Conservation (phyloP, 495 filamentous ascomycete species). For the Neurospora intermedia region DNA sequence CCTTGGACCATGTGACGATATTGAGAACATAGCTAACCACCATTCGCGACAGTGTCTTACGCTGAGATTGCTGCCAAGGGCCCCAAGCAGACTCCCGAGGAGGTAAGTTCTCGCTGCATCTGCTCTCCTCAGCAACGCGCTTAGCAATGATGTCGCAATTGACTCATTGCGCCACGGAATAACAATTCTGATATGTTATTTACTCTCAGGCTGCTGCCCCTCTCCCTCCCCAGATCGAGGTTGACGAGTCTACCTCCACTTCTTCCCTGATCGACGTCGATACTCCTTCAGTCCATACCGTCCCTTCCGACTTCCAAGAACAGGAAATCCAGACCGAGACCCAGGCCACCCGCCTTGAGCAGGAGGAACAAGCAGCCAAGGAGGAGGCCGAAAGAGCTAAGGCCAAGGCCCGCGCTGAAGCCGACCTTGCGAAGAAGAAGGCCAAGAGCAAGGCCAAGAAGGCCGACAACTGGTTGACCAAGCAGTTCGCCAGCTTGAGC, state of each 20-base stretch:
- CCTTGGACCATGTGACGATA: background rate
- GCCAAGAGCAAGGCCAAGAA: slow-evolving; percentile 26
- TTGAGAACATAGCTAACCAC: background rate
- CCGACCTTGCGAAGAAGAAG: slow-evolving; percentile 43
- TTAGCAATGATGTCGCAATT: background rate
- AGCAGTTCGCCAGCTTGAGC: slow-evolving; percentile 23
- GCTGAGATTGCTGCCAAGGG: slow-evolving; percentile 64
- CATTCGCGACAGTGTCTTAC: slow-evolving; percentile 53
- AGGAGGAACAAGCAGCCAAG: slow-evolving; percentile 13
- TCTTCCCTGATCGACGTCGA: slow-evolving; percentile 69
- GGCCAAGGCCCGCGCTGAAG: slow-evolving; percentile 31
- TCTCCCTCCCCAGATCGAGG: slow-evolving; percentile 52
- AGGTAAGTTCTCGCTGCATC: slow-evolving; percentile 35
- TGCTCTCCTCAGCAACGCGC: background rate
- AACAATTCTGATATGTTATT: background rate
- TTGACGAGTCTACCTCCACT: slow-evolving; percentile 44
- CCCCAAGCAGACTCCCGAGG: slow-evolving; percentile 59
- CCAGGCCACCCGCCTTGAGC: slow-evolving; percentile 53
- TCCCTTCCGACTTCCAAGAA: slow-evolving; percentile 54
- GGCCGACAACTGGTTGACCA: slow-evolving; percentile 29
- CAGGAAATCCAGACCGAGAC: slow-evolving; percentile 61
- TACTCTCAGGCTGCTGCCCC: slow-evolving; percentile 45
- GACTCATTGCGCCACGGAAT: background rate
- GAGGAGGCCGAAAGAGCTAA: slow-evolving; percentile 25
- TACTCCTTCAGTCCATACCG: slow-evolving; percentile 56